Evolutionary conservation across 345 rosid genomes (phyloP).

Genomic region (Sapria himalayana): DNA sequence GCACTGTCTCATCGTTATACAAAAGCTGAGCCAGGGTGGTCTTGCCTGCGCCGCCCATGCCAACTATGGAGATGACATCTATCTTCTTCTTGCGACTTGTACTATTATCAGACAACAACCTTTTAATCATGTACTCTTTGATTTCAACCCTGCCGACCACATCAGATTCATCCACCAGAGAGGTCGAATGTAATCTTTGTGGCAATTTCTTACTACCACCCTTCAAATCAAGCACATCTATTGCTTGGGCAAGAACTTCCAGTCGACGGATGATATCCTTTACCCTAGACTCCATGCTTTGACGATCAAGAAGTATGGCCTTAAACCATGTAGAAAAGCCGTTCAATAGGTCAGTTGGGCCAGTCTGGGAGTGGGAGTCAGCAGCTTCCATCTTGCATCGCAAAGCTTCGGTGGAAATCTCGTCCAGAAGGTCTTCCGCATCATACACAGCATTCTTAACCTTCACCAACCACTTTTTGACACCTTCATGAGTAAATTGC

Average conservation of each 20-base stretch:
- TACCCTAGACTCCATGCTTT: constrained; percentile 9
- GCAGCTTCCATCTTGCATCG: constrained; percentile 12
- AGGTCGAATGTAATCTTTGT: constrained; percentile 3
- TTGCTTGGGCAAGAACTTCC: constrained; percentile 11
- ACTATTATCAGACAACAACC: not conserved
- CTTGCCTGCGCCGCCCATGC: constrained; percentile 17
- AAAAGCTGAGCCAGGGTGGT: constrained; percentile 16
- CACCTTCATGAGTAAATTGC: constrained; percentile 9
- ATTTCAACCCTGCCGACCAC: constrained; percentile 16
- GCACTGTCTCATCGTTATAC: constrained; percentile 11
- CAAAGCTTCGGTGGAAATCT: constrained; percentile 13
- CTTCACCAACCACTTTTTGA: constrained; percentile 16
- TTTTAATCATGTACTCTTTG: constrained; percentile 3
- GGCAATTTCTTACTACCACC: constrained; percentile 3
- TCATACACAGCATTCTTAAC: constrained; percentile 10
- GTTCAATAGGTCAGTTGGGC: constrained; percentile 3
- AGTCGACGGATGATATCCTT: constrained; percentile 11
- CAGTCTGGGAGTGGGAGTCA: not conserved
- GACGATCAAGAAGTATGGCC: not conserved
- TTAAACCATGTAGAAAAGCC: no score
- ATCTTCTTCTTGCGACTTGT: not conserved
- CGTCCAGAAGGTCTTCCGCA: constrained; percentile 9
- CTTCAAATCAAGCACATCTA: constrained; percentile 11
- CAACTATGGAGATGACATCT: constrained; percentile 13
- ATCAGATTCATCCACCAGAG: constrained; percentile 2